These are phyloP conservation scores for Dorcoceras hygrometricum DNA, from an alignment of 257 asterid genomes.

Conservation along the genomic window DNA sequence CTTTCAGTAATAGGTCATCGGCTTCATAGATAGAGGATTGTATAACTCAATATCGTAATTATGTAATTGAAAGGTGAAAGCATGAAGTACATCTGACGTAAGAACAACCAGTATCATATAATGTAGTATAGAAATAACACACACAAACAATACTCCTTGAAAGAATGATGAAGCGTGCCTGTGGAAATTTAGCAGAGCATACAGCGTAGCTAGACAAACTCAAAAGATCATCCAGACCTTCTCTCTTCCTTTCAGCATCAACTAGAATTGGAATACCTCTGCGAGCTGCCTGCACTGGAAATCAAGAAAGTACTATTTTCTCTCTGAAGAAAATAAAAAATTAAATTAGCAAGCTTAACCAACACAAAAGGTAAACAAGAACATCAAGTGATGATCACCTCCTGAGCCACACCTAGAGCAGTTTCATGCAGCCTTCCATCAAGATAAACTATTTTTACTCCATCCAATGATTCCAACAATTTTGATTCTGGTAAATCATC, in stretches of 20 bases:
- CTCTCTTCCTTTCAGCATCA: slow-evolving; percentile 90
- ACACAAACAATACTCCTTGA: slow-evolving; percentile 10
- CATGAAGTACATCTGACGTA: not conserved
- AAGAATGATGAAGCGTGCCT: slow-evolving; percentile 49
- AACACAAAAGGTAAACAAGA: slow-evolving; percentile 15
- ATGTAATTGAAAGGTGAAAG: slow-evolving; percentile 10
- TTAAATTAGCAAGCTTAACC: slow-evolving; percentile 8
- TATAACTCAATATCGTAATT: slow-evolving; percentile 3
- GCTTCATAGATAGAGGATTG: not conserved
- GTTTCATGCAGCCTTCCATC: slow-evolving; percentile 84
- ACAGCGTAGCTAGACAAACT: slow-evolving; percentile 59
- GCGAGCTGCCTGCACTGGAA: slow-evolving; percentile 94
- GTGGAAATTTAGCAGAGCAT: slow-evolving; percentile 87
- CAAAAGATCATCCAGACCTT: slow-evolving; percentile 85
- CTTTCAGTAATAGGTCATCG: no score
- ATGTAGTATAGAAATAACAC: slow-evolving; percentile 6
- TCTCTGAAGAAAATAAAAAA: slow-evolving; percentile 19
- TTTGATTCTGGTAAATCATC: slow-evolving; percentile 66
- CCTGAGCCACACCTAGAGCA: slow-evolving; percentile 73
- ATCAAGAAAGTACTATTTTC: slow-evolving; percentile 39
- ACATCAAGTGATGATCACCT: slow-evolving; percentile 51
- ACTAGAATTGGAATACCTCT: slow-evolving; percentile 79
- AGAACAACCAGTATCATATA: not conserved
- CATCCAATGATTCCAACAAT: slow-evolving; percentile 60
- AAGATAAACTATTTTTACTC: slow-evolving; percentile 68